Base-by-base conservation (phyloP, 164 flowering plant genomes). In the Saururus chinensis region DNA sequence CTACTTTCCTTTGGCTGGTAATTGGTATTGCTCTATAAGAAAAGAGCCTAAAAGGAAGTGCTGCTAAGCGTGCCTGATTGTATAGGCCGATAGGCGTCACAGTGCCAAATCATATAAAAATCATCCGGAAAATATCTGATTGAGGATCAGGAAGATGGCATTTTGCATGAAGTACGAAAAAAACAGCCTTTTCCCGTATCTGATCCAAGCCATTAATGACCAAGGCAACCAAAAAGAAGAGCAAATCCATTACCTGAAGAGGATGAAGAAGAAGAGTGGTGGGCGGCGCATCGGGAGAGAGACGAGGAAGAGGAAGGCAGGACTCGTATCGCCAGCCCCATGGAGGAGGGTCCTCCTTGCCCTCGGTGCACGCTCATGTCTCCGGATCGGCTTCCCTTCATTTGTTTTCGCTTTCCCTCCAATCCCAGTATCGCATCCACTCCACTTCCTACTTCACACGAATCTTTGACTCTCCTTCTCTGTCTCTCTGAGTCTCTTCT, bases 201-300 rank as follows among this genome's bases (percentile, higher is more conserved):
- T n/a, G 22, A 40, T 19, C 20, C 20, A 60, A 19, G n/a, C n/a
- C n/a, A n/a, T 25, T 9, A 9, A 48, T 20, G n/a, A n/a, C 26
- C 17, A 23, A 8, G 5, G n/a, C 25, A 48, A n/a, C 17, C 25
- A 24, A 24, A 4, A 19, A 24, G 17, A 16, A 20, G 7, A 48
- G 49, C 1, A 11, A 48, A 25, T 17, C 25, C 13, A 61, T 8
- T 61, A 52, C 56, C 56, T 25, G 64, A 30, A 26, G 57, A 26
- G 30, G 56, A 56, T 51, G 64, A 51, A 51, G 64, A 35, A 52
- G 56, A 21, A 19, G 53, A 30, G 20, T 24, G 17, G 56, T 51
- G 35, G 26, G 56, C n/a, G 26, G 56, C n/a, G 25, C 64, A 61
- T 51, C 64, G 26, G 64, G 26, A 49, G 64, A 51, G 22, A 14